Base-by-base conservation (phyloP, 2,329 filamentous ascomycete genomes). In the Penicillium polonicum region DNA sequence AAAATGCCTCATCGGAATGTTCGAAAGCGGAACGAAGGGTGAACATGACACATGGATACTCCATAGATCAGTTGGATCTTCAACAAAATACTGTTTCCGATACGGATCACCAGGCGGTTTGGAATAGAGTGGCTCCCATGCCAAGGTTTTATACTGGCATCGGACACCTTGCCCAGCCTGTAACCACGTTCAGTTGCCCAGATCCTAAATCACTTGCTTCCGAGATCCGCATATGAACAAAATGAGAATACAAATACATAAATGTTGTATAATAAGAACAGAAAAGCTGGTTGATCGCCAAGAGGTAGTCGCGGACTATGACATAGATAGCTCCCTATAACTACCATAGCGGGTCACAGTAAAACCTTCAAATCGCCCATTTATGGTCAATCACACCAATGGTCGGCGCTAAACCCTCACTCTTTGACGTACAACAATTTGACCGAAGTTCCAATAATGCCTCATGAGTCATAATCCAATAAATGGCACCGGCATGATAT, bases 1-100 rank as follows among this genome's bases (percentile, higher is more conserved):
- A 36, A 63, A 66, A 65, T 60, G 55, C 62, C 56, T 60, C 62
- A 66, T 57, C 55, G 54, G 62, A 59, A 64, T 59, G 52, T 51
- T 55, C 13, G 25, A 42, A 55, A 46, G 31, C 46, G 55, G 38
- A 25, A 54, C 7, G 2, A 36, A 17, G 31, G 19, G 35, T 8
- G 21, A 29, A 17, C 36, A 58, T 52, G 57, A 60, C 48, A 57
- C 35, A 57, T 48, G 25, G 38, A 46, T 39, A 39, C 36, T 39
- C 36, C 36, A 39, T 52, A 46, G 33, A 19, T 27, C 19, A 33
- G 15, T 29, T 57, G 29, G 55, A 54, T 48, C 48, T 35, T 39
- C 25, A 41, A 5, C 35, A 43, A 39, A 48, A 23, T 39, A 46
- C 21, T 8, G 15, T 31, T 21, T 54, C 25, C n/a, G 25, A 54